These are phyloP conservation scores for Populus ilicifolia DNA, from an alignment of 345 rosid species.

Conservation along the genomic window DNA sequence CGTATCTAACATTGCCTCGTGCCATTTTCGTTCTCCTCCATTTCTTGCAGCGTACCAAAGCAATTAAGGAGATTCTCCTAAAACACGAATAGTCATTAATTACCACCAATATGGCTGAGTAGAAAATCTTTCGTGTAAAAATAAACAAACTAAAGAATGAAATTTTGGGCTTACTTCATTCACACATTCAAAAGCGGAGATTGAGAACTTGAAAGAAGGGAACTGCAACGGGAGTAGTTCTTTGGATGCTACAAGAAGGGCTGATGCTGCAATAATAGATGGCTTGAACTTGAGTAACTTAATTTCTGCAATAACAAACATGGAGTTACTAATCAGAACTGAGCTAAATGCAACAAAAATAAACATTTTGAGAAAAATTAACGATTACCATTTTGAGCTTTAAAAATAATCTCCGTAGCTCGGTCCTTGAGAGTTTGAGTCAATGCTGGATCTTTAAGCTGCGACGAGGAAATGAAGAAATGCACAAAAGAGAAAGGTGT, in stretches of 20 bases:
- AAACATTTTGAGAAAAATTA: not conserved
- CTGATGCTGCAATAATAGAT: slow-evolving; percentile 55
- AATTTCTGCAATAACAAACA: slow-evolving; percentile 34
- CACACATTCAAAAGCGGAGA: slow-evolving; percentile 33
- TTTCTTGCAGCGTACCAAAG: slow-evolving; percentile 35
- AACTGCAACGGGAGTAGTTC: slow-evolving; percentile 54
- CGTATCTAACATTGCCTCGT: slow-evolving; percentile 18
- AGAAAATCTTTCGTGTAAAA: not conserved
- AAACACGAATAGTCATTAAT: not conserved
- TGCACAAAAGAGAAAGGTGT: slow-evolving; percentile 59
- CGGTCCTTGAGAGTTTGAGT: slow-evolving; percentile 44
- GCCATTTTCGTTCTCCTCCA: slow-evolving; percentile 23
- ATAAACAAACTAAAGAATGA: not conserved
- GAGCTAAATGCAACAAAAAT: not conserved
- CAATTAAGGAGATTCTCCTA: slow-evolving; percentile 46
- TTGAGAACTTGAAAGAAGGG: slow-evolving; percentile 34
- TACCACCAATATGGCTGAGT: not conserved
- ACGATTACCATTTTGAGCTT: slow-evolving; percentile 44
- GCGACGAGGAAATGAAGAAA: slow-evolving; percentile 44
- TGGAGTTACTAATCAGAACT: not conserved
- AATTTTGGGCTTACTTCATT: slow-evolving; percentile 35
- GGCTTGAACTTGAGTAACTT: slow-evolving; percentile 56
- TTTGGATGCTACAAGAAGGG: slow-evolving; percentile 46
- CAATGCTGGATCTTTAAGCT: slow-evolving; percentile 38
- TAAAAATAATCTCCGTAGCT: slow-evolving; percentile 44